A percentile compares a stretch with the other conserved stretches of the same genome.
Conservation (phyloP, 2,329 filamentous ascomycete species). For the Aspergillus arachidicola region DNA sequence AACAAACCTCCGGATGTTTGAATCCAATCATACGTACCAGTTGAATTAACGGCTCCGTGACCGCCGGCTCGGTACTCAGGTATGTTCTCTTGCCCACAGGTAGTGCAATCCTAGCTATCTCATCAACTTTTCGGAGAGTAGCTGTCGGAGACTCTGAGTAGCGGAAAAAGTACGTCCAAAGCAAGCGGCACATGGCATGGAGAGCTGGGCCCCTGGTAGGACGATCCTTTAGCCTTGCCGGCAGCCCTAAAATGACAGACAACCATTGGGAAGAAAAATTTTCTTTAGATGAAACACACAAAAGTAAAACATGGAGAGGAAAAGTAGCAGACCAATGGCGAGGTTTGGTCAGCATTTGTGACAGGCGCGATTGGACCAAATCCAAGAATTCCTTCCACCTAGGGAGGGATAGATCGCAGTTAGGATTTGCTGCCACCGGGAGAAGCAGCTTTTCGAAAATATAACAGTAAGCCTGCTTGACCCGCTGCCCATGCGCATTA, state of each 20-base stretch:
- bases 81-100: conserved; percentile 79
- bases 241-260: conserved; percentile 74
- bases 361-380: conserved; percentile 74
- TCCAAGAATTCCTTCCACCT: conserved; percentile 88
- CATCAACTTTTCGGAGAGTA: conserved; percentile 79
- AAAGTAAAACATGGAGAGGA: conserved; percentile 79
- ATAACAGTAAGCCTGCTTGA: conserved; percentile 94
- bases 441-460: conserved; percentile 84
- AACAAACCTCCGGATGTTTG: conserved; percentile 91
- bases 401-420: conserved; percentile 73
- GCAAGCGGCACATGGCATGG: conserved; percentile 82
- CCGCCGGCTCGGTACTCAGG: conserved; percentile 77
- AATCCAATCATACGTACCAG: conserved; percentile 93
- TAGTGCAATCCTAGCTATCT: conserved; percentile 82
- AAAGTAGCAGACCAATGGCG: conserved; percentile 90
- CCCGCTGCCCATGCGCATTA: conserved; percentile 79
- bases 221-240: conserved; percentile 82
- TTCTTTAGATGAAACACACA: conserved; percentile 86
- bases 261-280: conserved; percentile 86
- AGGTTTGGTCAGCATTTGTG: conserved; percentile 85
- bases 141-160: conserved; percentile 70
- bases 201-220: conserved; percentile 76
- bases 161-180: conserved; percentile 94
- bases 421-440: conserved; percentile 80
- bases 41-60: conserved; percentile 88